Base-by-base conservation (phyloP, 257 asterid genomes). In the Phtheirospermum japonicum region DNA sequence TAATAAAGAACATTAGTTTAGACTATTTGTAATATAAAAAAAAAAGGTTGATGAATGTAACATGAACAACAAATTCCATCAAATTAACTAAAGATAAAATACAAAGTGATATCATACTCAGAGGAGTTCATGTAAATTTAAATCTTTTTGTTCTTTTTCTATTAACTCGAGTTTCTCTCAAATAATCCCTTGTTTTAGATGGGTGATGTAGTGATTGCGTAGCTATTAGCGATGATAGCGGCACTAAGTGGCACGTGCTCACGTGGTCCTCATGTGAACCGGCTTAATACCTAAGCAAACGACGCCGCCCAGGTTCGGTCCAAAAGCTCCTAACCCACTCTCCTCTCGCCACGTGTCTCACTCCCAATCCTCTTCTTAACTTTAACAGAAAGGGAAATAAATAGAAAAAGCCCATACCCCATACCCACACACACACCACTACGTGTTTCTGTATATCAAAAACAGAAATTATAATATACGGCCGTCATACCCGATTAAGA, bases 291-390 rank as follows among this genome's bases (percentile, higher is more conserved):
- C 57, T 55, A 60, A 63, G 68, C 37, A 17, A 18, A 71, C 67
- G 28, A 76, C 79, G 77, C 79, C 78, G 73, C 57, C 76, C 81
- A n/a, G 13, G 31, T 77, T 59, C 79, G 77, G 79, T 81, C 68
- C 51, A 59, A 3, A 9, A 23, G 57, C 20, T 16, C 61, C 32
- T 31, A 17, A 53, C 26, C 79, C 72, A 61, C 73, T 67, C 68
- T 13, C 58, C 61, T 28, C 51, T 7, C 48, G 71, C 77, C 84
- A 70, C 84, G 79, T 83, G 85, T 14, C 46, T 5, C 58, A 0
- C 8, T 28, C 68, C 62, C 59, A 57, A 5, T 50, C 9, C 65
- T 26, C 32, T 16, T 40, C 8, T 5, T 34, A 49, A 50, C 59
- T 49, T 63, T 6, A 54, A 19, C 48, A 11, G 19, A 39, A 23